A percentile compares a stretch with the other conserved stretches of the same genome.
phyloP scores from a whole-genome alignment of 1,139 yeast species.

The Debaryomycetaceae sp. region DNA sequence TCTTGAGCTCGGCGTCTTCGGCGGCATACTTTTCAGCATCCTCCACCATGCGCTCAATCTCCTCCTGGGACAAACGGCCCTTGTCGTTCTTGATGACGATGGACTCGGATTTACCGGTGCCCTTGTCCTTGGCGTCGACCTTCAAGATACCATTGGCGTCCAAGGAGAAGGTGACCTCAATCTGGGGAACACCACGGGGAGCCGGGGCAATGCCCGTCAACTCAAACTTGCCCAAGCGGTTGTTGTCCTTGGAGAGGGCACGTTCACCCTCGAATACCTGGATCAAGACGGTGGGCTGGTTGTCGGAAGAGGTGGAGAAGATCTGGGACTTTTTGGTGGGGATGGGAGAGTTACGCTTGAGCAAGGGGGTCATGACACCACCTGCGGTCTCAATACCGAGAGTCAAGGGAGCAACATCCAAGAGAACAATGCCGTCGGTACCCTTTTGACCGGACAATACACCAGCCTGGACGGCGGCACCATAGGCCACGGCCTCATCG shows the following conservation, averaged over 20 bases:
- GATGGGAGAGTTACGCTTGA: constrained; percentile 37
- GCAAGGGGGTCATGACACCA: constrained; percentile 39
- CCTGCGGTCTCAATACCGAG: constrained; percentile 41
- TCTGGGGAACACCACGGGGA: constrained; percentile 41
- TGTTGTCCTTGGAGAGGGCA: constrained; percentile 36
- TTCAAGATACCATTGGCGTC: constrained; percentile 41
- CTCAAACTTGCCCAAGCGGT: constrained; percentile 36
- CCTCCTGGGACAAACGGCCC: constrained; percentile 91
- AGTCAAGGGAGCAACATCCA: constrained; percentile 39
- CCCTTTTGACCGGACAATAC: constrained; percentile 69
- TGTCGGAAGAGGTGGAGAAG: constrained; percentile 38
- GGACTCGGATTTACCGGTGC: constrained; percentile 68
- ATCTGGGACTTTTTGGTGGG: constrained; percentile 40
- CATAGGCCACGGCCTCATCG: constrained; percentile 55
- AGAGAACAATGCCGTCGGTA: constrained; percentile 37
- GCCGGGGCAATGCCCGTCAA: constrained; percentile 40
- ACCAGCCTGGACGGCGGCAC: constrained; percentile 78
- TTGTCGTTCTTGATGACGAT: constrained; percentile 94
- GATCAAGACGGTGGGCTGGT: constrained; percentile 37
- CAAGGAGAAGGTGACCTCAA: constrained; percentile 35
- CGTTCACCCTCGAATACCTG: constrained; percentile 41
- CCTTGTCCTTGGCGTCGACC: constrained; percentile 37
- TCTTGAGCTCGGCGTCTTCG: constrained; percentile 74
- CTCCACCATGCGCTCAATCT: constrained; percentile 88
- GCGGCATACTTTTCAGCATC: constrained; percentile 88